Evolutionary conservation across 2,329 filamentous ascomycete species (phyloP).

Genomic region (Polychaeton citri): DNA sequence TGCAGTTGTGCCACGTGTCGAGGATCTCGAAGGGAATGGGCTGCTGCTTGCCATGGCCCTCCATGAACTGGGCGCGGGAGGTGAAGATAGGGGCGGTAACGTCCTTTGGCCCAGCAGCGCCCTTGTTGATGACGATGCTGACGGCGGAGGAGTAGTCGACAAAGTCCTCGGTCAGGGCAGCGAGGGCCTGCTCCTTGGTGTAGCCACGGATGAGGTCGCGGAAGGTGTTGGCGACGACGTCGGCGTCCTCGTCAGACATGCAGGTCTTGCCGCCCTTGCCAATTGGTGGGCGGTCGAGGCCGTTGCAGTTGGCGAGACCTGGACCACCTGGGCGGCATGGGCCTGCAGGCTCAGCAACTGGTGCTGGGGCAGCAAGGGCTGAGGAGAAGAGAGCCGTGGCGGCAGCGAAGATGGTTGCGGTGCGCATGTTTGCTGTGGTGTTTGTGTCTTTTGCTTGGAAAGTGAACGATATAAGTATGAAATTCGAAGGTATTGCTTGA

Average conservation of each 20-base stretch:
- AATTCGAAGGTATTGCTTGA: no score
- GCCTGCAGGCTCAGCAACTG: conserved; percentile 3
- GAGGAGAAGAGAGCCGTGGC: conserved; percentile 8
- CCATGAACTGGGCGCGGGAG: conserved; percentile 15
- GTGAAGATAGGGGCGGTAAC: conserved; percentile 14
- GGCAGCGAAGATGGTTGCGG: conserved; percentile 9
- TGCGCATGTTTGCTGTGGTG: conserved; percentile 6
- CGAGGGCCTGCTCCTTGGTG: conserved; percentile 14
- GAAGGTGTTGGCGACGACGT: conserved; percentile 15
- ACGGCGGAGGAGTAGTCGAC: conserved; percentile 18
- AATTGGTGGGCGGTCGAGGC: conserved; percentile 1
- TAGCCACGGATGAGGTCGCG: conserved; percentile 18
- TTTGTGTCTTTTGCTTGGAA: no score
- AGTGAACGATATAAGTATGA: no score
- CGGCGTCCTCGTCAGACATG: conserved; percentile 12
- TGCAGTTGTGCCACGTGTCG: conserved; percentile 15
- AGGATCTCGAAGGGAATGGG: conserved; percentile 18
- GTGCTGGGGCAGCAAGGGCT: conserved; percentile 8
- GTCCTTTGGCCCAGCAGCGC: conserved; percentile 11
- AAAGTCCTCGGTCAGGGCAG: conserved; percentile 17
- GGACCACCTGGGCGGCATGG: conserved; percentile 3
- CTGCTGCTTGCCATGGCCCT: conserved; percentile 16
- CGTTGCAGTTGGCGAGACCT: conserved; percentile 4
- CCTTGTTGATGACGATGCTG: conserved; percentile 18
- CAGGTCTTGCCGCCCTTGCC: conserved; percentile 7